Base-by-base conservation (phyloP, 179 eudicot genomes). In the Corrigiola litoralis region DNA sequence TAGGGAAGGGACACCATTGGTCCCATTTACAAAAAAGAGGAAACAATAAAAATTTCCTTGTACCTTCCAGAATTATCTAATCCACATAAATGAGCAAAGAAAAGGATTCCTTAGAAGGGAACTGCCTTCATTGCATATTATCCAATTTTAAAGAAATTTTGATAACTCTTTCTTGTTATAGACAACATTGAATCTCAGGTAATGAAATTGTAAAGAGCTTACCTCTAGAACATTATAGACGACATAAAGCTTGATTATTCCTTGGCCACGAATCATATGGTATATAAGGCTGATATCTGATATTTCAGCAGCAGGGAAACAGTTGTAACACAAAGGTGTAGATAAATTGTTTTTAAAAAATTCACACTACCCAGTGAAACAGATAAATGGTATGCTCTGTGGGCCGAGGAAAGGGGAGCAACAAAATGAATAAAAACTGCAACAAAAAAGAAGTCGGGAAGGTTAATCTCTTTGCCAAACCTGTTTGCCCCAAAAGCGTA, bases 231-330 rank as follows among this genome's bases (percentile, higher is more conserved):
- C 95, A 79, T 92, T 92, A 85, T 92, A 92, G 69, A 92, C 90
- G 54, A 92, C 98, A 61, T 92, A 92, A 33, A 92, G 87, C 72
- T 92, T 92, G 77, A 92, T 79, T 36, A 87, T 87, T 76, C 95
- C 96, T 87, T 92, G 97, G 61, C 98, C 98, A 47, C 98, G 97
- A 45, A 92, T 90, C 95, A 92, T 92, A 77, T 92, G 98, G 82
- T 92, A 92, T 79, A 92, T 92, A 58, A 90, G 88, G 77, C 98
- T 92, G 85, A 92, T 92, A 85, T 92, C 98, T 92, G 90, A 65
- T 51, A 74, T 23, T 55, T 58, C 38, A 41, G 59, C 21, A 53
- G 31, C 67, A 69, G 49, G 27, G 69, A 70, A 28, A 11, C 25
- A 54, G 51, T 28, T 20, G 20, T 23, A 46, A 51, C 1, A 48